Base-by-base conservation (phyloP, 345 rosid species). In the Citrus trifoliata region DNA sequence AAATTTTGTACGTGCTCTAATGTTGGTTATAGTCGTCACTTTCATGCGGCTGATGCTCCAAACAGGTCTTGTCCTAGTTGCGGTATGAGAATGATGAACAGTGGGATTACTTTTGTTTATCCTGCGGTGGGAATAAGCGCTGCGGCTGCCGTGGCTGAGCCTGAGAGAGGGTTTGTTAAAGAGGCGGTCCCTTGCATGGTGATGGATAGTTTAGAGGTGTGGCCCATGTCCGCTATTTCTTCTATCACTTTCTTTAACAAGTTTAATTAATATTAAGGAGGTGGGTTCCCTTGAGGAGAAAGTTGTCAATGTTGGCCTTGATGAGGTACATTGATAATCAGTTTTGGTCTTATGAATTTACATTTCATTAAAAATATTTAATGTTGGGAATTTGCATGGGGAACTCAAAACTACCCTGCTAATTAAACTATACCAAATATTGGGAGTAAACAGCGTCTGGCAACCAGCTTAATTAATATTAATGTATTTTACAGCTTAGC, bases 111-210 rank as follows among this genome's bases (percentile, higher is more conserved):
- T 32, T 32, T 61, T 61, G 48, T 70, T 25, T 1, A 30, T 58
- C 62, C 25, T 10, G 4, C 4, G 0, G 67, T 7, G 28, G 33
- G 10, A 7, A 2, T 0, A 4, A 30, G 27, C 21, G 24, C 46
- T 2, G 28, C 35, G 1, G 22, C 4, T 61, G 14, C 42, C 42
- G 42, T 38, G 42, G 10, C 42, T 38, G 42, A 38, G 42, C 10
- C 18, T 5, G 65, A 25, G 1, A 69, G 42, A 2, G 89, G 86
- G 2, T 79, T 75, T 77, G 82, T 81, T 81, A 85, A 81, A 64
- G 85, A 79, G 1, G 67, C 59, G 37, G 72, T 84, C 6, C 77
- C 83, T 0, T 82, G 81, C 42, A 78, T 81, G 86, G 79, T 83
- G 28, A 86, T 66, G 81, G 88, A 81, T 62, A 79, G 80, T 73